Evolutionary conservation across 345 rosid genomes (phyloP), one percentile per base, ranked within the genome.

Genomic region (Conringia planisiliqua): DNA sequence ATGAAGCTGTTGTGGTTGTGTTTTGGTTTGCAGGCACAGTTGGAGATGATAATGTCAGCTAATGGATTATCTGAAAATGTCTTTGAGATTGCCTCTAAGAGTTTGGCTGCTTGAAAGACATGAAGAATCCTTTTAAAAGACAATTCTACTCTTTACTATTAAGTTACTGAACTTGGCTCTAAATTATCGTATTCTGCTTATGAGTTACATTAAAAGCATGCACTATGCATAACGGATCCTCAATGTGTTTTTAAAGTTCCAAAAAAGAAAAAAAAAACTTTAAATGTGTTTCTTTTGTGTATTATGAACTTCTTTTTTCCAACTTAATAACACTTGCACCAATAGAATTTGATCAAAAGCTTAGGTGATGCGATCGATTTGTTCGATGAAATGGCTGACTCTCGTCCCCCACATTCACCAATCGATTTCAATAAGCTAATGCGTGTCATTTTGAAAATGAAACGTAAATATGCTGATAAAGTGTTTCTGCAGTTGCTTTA

Each of bases 11-110:
- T 57, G 52, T 26, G 54, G 39, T 14, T 50, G 7, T 50, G 43
- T 64, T 39, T 11, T 52, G 26, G 10, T 32, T 58, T 83, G 70
- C 86, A 96, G 99, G 93, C 94, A 10, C 97, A 96, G 76, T 80
- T 96, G 82, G 98, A 96, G 88, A 90, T 78, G 95, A 96, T 96
- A 64, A 73, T 92, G 83, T 88, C 97, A 69, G 70, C 87, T 52
- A 90, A 92, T 66, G 99, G 98, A 36, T 76, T 96, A 77, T 96
- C 99, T 0, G 99, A 92, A 82, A 96, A 92, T 20, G 97, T 92
- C 7, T 92, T 82, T 38, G 97, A 96, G 90, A 96, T 96, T 44
- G 95, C 97, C 48, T 96, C 97, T 0, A 92, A 92, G 82, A 88
- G 99, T 82, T 85, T 96, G 68, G 89, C 98, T 67, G 89, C 84